A percentile compares a stretch with the other conserved stretches of the same genome.
phyloP scores from a whole-genome alignment of 805 yeast species.

The Wickerhamomyces silvicola region DNA sequence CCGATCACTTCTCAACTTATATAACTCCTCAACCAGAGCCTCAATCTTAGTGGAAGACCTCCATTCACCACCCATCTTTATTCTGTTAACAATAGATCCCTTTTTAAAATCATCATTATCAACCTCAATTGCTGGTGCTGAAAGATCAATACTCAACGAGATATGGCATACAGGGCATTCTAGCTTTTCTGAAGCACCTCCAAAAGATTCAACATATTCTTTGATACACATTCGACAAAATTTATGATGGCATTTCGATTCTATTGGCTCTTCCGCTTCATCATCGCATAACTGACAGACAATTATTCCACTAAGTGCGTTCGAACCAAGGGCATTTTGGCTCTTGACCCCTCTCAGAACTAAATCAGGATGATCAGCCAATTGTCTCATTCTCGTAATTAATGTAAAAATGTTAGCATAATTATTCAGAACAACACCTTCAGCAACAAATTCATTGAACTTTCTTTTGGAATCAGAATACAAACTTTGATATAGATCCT shows the following conservation, averaged over 20 bases:
- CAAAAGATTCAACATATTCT: slow-evolving; percentile 81
- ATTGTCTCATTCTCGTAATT: slow-evolving; percentile 94
- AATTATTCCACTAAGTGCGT: slow-evolving; percentile 37
- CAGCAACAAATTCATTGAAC: slow-evolving; percentile 88
- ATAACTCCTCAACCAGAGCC: slow-evolving; percentile 89
- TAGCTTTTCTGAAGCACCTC: slow-evolving; percentile 50
- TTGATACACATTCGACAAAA: slow-evolving; percentile 90
- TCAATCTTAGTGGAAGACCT: slow-evolving; percentile 93
- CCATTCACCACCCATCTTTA: slow-evolving; percentile 86
- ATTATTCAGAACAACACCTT: slow-evolving; percentile 93
- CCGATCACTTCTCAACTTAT: slow-evolving; percentile 75
- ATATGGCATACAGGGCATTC: slow-evolving; percentile 97
- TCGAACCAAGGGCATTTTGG: slow-evolving; percentile 26
- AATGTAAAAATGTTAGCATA: slow-evolving; percentile 95
- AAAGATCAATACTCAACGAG: slow-evolving; percentile 81
- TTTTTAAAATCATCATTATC: slow-evolving; percentile 47
- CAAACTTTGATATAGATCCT: slow-evolving; percentile 81
- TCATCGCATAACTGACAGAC: slow-evolving; percentile 95
- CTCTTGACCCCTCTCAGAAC: slow-evolving; percentile 66
- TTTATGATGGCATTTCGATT: slow-evolving; percentile 87
- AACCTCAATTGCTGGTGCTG: slow-evolving; percentile 78
- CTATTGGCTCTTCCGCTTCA: slow-evolving; percentile 96
- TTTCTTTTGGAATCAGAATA: slow-evolving; percentile 83
- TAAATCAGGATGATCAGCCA: slow-evolving; percentile 97
- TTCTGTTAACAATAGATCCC: slow-evolving; percentile 76